Conservation (phyloP, 139 green algal species). For the Chlamydomonas asymmetrica region DNA sequence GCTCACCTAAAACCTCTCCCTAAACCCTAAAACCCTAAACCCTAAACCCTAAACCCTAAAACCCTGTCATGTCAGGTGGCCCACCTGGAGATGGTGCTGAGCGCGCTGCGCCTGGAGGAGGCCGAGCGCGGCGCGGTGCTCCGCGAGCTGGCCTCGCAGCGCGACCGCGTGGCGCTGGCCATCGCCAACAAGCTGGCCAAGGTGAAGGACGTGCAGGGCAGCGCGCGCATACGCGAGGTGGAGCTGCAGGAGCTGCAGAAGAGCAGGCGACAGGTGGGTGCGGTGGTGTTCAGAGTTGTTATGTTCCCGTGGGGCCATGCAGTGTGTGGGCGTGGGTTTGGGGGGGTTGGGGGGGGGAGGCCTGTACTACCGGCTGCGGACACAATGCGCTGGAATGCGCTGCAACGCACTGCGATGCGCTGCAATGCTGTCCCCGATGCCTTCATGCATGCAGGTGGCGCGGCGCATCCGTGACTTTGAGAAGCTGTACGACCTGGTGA, state of each 20-base stretch:
- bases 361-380: too few relatives aligned
- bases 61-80: slow-evolving; percentile 45
- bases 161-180: slow-evolving; percentile 45
- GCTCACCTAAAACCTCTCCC: too few relatives aligned
- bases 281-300: not conserved
- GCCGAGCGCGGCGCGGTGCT: slow-evolving; percentile 39
- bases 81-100: slow-evolving; percentile 55
- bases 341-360: too few relatives aligned
- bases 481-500: slow-evolving; percentile 82
- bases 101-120: slow-evolving; percentile 53
- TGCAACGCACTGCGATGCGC: too few relatives aligned
- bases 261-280: slow-evolving; percentile 37
- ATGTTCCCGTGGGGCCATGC: too few relatives aligned
- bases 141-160: slow-evolving; percentile 42
- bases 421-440: too few relatives aligned
- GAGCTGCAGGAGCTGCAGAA: slow-evolving; percentile 72
- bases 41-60: too few relatives aligned
- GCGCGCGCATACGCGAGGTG: slow-evolving; percentile 48
- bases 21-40: too few relatives aligned
- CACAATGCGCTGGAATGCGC: too few relatives aligned
- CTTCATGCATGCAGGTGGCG: slow-evolving; percentile 23
- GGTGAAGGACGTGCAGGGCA: slow-evolving; percentile 43
- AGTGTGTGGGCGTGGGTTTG: too few relatives aligned
- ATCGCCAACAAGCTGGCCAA: slow-evolving; percentile 53
- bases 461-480: slow-evolving; percentile 66